These are phyloP conservation scores for Rubia balearica DNA, from an alignment of 305 asterid genomes.

Conservation along the genomic window DNA sequence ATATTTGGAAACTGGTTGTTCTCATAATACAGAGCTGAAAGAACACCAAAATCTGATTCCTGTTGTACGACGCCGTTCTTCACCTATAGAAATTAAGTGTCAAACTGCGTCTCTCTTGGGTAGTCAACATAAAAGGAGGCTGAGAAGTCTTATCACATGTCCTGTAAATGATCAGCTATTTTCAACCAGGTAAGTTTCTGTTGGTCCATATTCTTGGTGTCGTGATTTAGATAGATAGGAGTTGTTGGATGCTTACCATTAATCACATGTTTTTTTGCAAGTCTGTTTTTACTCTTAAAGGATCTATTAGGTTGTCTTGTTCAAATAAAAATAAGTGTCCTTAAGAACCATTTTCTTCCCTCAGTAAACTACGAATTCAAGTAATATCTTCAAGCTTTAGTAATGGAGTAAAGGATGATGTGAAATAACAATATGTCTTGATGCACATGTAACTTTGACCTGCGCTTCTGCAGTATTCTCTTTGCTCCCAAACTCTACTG, in stretches of 20 bases:
- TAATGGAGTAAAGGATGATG: neutral
- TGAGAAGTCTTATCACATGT: conserved; percentile 73
- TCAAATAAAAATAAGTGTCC: neutral
- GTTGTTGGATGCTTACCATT: neutral
- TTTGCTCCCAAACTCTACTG: neutral
- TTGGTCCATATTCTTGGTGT: conserved; percentile 13
- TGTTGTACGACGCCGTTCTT: conserved; percentile 42
- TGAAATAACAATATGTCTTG: neutral
- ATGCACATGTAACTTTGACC: neutral
- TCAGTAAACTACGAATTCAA: neutral
- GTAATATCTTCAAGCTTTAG: neutral
- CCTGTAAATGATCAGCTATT: conserved; percentile 84
- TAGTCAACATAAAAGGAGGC: conserved; percentile 87
- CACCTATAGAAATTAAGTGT: conserved; percentile 45
- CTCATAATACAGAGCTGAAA: conserved; percentile 42
- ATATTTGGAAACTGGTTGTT: neutral
- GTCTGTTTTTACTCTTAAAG: neutral
- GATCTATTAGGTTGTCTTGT: neutral
- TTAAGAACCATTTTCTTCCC: neutral
- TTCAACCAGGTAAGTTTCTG: conserved; percentile 58
- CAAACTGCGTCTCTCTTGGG: conserved; percentile 39
- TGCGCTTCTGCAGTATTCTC: neutral
- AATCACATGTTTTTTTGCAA: neutral
- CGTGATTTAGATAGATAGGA: neutral
- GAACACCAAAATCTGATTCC: conserved; percentile 58